Evolutionary conservation across 2,329 filamentous ascomycete species (phyloP), one percentile per base, ranked within the genome.

Genomic region (Escovopsis sp.): DNA sequence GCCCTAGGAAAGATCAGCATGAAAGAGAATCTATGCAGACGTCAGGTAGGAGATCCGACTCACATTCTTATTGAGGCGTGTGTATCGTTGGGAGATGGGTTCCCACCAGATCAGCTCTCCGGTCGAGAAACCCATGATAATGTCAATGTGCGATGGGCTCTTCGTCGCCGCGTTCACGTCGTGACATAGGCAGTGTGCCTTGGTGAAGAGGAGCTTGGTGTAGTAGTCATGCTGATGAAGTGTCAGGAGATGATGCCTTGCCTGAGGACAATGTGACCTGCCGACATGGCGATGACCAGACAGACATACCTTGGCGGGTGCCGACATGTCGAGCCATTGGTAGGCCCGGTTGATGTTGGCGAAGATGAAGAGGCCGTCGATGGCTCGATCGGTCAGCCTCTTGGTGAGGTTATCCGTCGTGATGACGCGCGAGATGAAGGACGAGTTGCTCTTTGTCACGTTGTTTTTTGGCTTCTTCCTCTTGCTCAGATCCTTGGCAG

Each of bases 91-190:
- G 27, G 86, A 88, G 49, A 94, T 83, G 10, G 90, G 87, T 57
- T 98, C 90, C 65, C 90, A 96, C 90, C 90, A 98, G 42, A 98
- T 88, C 33, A 98, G 86, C 55, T 98, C 90, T 27, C 87, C 86
- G 0, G 87, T 92, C 6, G 88, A 94, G 50, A 94, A 96, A 1
- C 90, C 90, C 76, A 98, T 82, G 38, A 94, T 76, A 15, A 98
- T 67, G 53, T 98, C 90, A 29, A 98, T 68, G 51, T 96, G 88
- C 5, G 70, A 75, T 4, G 70, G 53, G 34, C 74, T 78, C 57
- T 88, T 94, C 10, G 87, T 94, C 36, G 82, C 53, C 30, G 72
- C 62, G 52, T 98, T 96, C 29, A 94, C 75, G 55, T 96, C 88
- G 53, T 98, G 90, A 47, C 87, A 94, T 30, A 96, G 64, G 50